Base-by-base conservation (phyloP, 148 eudicot genomes). In the Rhododendron henanense region DNA sequence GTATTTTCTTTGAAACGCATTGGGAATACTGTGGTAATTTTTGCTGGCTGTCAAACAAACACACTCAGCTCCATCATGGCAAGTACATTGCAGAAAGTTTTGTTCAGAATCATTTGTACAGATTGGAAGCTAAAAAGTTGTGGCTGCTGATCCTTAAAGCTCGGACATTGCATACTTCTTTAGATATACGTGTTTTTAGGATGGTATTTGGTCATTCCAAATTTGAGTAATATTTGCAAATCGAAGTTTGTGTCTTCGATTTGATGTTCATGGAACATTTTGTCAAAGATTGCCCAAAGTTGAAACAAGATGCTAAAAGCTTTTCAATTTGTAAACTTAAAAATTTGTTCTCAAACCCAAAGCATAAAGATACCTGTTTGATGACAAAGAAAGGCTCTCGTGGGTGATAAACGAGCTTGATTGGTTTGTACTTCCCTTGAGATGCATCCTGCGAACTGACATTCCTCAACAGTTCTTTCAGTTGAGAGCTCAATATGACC, bases 1-100 rank as follows among this genome's bases (percentile, higher is more conserved):
- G 95, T 85, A 25, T 93, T 76, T 83, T 95, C 99, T 87, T 94
- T 95, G 84, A 97, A 95, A 63, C 95, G 94, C 94, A 97, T 94
- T 10, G 99, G 99, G 84, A 94, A 97, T 55, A 95, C 88, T 81
- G 92, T 90, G 11, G 89, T 94, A 50, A 92, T 87, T 88, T 94
- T 97, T 81, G 85, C 83, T 87, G 91, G 91, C 99, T 97, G 96
- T 87, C 85, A 87, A 89, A 81, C 18, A 85, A 69, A 87, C 50
- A 81, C 11, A 63, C 23, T 45, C 63, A 55, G 44, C 55, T 84
- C n/a, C 53, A 44, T 86, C 71, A 69, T 48, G 76, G 18, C 11
- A 23, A 82, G 50, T 2, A 35, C 19, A 53, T 10, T 65, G 23
- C n/a, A 23, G 7, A 3, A 87, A 87, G 23, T 33, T 37, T 71